These are phyloP conservation scores for Raddia distichophylla DNA, from an alignment of 176 grass and related monocot genomes.

Conservation along the genomic window DNA sequence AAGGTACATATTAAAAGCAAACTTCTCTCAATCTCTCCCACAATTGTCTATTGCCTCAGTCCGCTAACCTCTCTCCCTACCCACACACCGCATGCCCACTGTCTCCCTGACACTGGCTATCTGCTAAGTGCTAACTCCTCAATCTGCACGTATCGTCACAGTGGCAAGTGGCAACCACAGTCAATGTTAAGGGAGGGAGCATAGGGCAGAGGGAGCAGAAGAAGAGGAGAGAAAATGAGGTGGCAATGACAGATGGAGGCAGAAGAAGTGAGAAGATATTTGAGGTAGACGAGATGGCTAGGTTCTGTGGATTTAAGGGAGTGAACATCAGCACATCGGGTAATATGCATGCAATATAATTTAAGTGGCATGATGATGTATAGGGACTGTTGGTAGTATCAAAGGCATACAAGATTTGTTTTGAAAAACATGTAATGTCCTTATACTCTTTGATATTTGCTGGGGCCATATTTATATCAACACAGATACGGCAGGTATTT, in stretches of 20 bases:
- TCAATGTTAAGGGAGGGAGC: not conserved
- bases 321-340: not conserved
- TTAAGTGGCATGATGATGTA: not conserved
- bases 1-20: not conserved
- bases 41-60: not conserved
- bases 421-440: not conserved
- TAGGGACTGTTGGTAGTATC: not conserved
- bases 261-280: not conserved
- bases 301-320: slow-evolving; percentile 7
- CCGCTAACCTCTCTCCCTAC: not conserved
- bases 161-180: not conserved
- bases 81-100: not conserved
- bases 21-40: not conserved
- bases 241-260: not conserved
- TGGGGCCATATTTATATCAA: not conserved
- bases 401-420: not conserved
- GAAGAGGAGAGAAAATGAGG: slow-evolving; percentile 4
- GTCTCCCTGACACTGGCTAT: not conserved
- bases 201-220: not conserved
- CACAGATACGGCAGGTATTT: not conserved
- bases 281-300: not conserved
- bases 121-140: not conserved
- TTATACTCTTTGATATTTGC: not conserved
- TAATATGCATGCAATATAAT: not conserved
- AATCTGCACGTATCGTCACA: not conserved